Evolutionary conservation across 2,329 filamentous ascomycete species (phyloP), one percentile per base, ranked within the genome.

Genomic region (Podosphaera aphanis): DNA sequence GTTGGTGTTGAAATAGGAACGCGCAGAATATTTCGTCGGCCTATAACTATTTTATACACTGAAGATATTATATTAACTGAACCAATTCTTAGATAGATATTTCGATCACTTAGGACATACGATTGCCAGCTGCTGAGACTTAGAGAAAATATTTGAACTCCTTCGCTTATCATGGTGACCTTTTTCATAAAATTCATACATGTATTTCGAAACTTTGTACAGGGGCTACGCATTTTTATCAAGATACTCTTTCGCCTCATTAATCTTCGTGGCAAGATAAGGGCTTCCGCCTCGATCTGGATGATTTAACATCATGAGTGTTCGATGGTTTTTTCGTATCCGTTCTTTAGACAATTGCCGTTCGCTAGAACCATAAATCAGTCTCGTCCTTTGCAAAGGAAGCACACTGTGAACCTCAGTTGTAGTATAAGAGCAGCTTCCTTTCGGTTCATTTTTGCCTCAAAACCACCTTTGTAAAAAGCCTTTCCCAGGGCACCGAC

Each of bases 391-490:
- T n/a, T 20, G 27, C 16, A 7, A 19, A n/a, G 11, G 41, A 18
- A 25, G 31, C 11, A 29, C 1, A 19, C 36, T 37, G 54, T 65
- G 43, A 74, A 94, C 88, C 77, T 83, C 50, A 95, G 77, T 52
- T 90, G 82, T 43, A 98, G 67, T 49, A 98, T 94, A 55, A 98
- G 66, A 3, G 85, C 72, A 19, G 90, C 90, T 65, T 98, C 90
- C 61, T 80, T 77, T 62, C 80, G 75, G 62, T 77, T 94, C 88
- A 98, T 98, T 64, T 80, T 82, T 49, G 77, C 70, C 66, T 98
- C 90, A 60, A 98, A 98, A n/a, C 90, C 90, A 54, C 90, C 90
- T 65, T 95, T 98, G 71, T 94, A 95, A 60, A 85, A 98, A 37
- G 85, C 77, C 63, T 86, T 85, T 56, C 90, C 90, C 55, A 93